Evolutionary conservation across 208 protist genomes (phyloP), one percentile per base, ranked within the genome.

Genomic region (Tritrichomonas musculus): DNA sequence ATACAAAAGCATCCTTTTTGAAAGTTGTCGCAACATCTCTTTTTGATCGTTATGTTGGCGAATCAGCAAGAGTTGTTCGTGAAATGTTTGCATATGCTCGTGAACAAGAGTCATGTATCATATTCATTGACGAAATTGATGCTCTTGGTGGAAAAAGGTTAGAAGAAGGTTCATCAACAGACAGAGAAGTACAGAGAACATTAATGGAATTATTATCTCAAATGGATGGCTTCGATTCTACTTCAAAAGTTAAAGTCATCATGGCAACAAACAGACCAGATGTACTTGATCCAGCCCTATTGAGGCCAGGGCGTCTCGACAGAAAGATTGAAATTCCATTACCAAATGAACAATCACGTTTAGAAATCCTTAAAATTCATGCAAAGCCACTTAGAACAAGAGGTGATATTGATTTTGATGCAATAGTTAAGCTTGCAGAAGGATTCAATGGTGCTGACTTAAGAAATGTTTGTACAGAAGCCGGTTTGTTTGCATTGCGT

Each of bases 81-180:
- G 98, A 99, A 94, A 99, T 99, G 98, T 99, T 99, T 96, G 98
- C 94, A 9, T 97, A 97, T 92, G 97, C 97, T 0, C 96, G 97
- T 14, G 98, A 99, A 69, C 98, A 99, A 95, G 96, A 99, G 96
- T 98, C 99, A 27, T 99, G 99, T 95, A 98, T 99, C 93, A 99
- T 99, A 94, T 99, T 99, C 95, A 99, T 99, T 96, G 99, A 99
- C 96, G 99, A 99, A 96, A 98, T 99, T 93, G 99, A 99, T 94
- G 99, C 99, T 44, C 99, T 99, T 93, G 99, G 98, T 92, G 98
- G 98, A 30, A 97, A 98, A 92, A 96, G 99, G 93, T 99, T 99
- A 94, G 97, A 95, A 50, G 98, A 99, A 94, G 98, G 98, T 84
- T 99, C 97, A 14, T 98, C 97, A 50, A 98, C 98, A 30, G 99